Percentiles rank a stretch among this genome's conserved stretches.
These are phyloP conservation scores for Mycena vitilis DNA, from an alignment of 768 basidiomycete genomes.

Conservation along the genomic window DNA sequence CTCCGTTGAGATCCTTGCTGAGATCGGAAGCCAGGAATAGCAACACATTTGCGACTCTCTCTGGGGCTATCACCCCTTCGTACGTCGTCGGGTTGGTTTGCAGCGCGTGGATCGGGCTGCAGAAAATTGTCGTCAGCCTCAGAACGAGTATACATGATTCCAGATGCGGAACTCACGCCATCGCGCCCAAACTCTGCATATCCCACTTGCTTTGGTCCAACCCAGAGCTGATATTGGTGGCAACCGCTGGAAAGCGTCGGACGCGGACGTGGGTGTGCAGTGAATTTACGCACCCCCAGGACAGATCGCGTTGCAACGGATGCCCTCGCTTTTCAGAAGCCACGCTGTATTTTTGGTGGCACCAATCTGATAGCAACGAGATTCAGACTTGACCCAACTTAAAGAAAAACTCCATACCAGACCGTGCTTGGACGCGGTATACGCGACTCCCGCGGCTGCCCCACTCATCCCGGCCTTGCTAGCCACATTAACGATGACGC, in stretches of 20 bases:
- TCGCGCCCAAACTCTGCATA: background rate
- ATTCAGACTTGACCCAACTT: background rate
- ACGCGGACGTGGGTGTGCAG: background rate
- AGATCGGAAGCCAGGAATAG: conserved; percentile 5
- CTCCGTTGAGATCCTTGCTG: conserved; percentile 2
- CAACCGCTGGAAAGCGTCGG: background rate
- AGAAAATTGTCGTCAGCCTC: too few relatives aligned
- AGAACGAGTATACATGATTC: background rate
- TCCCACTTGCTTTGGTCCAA: background rate
- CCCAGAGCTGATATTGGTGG: background rate
- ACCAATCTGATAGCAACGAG: background rate
- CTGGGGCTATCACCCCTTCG: background rate
- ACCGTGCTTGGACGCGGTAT: conserved; percentile 2
- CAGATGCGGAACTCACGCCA: background rate
- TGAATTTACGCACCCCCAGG: background rate
- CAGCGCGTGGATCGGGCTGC: background rate
- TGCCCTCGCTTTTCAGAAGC: conserved; percentile 10
- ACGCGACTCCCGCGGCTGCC: background rate
- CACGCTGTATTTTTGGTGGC: background rate
- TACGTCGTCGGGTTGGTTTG: background rate
- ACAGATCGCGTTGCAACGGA: conserved; percentile 12
- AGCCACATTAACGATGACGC: background rate
- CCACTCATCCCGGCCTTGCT: conserved; percentile 8
- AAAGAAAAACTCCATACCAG: background rate
- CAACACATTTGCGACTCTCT: background rate